Conservation (phyloP, 352 stramenopile genomes). For the Globisporangium sylvaticum region DNA sequence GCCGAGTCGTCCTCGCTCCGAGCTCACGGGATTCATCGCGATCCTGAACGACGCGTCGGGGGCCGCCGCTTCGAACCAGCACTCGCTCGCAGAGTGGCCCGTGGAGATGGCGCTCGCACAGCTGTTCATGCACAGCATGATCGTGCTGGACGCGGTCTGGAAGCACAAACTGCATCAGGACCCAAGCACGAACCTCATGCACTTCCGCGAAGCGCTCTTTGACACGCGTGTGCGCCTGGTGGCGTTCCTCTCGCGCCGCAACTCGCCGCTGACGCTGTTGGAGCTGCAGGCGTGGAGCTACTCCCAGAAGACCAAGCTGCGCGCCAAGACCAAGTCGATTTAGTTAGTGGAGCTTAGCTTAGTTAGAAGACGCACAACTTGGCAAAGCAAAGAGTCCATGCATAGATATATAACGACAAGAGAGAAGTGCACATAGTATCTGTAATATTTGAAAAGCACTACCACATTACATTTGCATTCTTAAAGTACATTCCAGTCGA, state of each 20-base stretch:
- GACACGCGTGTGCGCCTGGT: constrained; percentile 46
- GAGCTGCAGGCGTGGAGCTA: constrained; percentile 52
- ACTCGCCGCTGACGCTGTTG: constrained; percentile 38
- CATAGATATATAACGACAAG: background rate
- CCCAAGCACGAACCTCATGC: constrained; percentile 50
- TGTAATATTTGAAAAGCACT: background rate
- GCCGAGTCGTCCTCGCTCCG: constrained; percentile 42
- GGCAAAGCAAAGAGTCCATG: background rate
- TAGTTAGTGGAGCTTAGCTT: constrained; percentile 4
- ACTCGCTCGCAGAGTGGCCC: constrained; percentile 34
- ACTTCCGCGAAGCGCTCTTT: constrained; percentile 55
- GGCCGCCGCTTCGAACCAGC: constrained; percentile 31
- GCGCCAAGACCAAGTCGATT: constrained; percentile 8
- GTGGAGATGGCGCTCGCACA: constrained; percentile 53
- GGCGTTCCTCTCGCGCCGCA: constrained; percentile 42
- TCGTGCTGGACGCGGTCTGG: constrained; percentile 60
- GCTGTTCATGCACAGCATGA: constrained; percentile 57
- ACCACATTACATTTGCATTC: no score
- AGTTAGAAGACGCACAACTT: background rate
- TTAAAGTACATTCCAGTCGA: constrained; percentile 79
- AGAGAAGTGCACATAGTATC: background rate
- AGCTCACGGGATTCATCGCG: constrained; percentile 49
- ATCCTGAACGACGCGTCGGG: constrained; percentile 45
- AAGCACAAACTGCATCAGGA: constrained; percentile 44
- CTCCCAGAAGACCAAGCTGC: constrained; percentile 21